Conservation (phyloP, 78 protist species). For the Cavenderia fasciculata region DNA sequence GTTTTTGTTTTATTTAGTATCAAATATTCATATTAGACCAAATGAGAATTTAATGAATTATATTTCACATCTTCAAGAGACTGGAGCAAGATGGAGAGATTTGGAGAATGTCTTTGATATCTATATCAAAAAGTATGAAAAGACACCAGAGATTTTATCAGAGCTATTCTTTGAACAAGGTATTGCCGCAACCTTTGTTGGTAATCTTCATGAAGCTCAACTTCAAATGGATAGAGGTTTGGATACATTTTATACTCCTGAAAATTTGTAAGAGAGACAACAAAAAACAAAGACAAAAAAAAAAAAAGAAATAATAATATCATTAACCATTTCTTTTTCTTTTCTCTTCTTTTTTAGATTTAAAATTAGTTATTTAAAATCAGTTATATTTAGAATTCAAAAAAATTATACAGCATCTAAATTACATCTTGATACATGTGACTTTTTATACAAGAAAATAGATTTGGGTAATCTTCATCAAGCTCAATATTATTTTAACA, state of each 20-base stretch:
- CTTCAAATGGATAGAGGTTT: slow-evolving; percentile 24
- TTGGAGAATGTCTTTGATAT: slow-evolving; percentile 33
- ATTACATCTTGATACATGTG: slow-evolving; percentile 68
- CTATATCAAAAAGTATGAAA: slow-evolving; percentile 18
- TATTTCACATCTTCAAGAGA: slow-evolving; percentile 57
- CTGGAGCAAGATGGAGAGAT: slow-evolving; percentile 60
- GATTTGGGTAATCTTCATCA: slow-evolving; percentile 8
- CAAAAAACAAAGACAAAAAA: neutral
- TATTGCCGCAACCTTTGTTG: slow-evolving; percentile 33
- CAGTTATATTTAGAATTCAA: slow-evolving; percentile 59
- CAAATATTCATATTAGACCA: slow-evolving; percentile 34
- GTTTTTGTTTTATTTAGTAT: neutral
- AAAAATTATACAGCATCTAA: slow-evolving; percentile 63
- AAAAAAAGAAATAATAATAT: neutral
- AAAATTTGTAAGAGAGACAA: slow-evolving; percentile 2
- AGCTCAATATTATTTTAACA: slow-evolving; percentile 60
- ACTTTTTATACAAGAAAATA: slow-evolving; percentile 32
- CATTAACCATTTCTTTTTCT: neutral
- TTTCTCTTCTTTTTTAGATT: slow-evolving; percentile 10
- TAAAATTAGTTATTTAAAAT: slow-evolving; percentile 60
- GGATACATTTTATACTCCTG: slow-evolving; percentile 31
- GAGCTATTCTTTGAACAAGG: slow-evolving; percentile 53
- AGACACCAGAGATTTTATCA: slow-evolving; percentile 36
- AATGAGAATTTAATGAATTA: slow-evolving; percentile 36
- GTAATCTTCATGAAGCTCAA: slow-evolving; percentile 16